These are phyloP conservation scores for Serendipita sp. DNA, from an alignment of 768 basidiomycete species.

Conservation along the genomic window DNA sequence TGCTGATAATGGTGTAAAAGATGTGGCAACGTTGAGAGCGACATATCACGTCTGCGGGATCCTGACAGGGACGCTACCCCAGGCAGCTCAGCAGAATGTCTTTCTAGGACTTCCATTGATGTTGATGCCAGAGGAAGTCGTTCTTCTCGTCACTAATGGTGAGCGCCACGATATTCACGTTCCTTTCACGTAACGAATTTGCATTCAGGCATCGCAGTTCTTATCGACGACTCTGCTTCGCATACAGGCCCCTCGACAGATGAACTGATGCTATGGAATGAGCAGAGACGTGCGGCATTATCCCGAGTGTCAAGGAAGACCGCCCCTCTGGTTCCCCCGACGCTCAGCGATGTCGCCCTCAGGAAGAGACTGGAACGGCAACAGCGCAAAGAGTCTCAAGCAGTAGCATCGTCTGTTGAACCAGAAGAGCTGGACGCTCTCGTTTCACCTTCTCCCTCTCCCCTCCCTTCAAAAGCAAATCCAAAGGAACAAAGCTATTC, in stretches of 20 bases:
- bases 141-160: conserved; percentile 75
- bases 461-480: background rate
- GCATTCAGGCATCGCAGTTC: conserved; percentile 52
- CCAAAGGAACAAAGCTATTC: conserved; percentile 7
- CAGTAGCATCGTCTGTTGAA: background rate
- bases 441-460: background rate
- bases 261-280: conserved; percentile 40
- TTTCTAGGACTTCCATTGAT: conserved; percentile 88
- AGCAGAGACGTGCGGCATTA: conserved; percentile 20
- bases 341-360: conserved; percentile 15
- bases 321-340: background rate
- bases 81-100: conserved; percentile 88
- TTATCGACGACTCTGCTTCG: conserved; percentile 56
- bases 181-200: background rate
- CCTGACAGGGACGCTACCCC: conserved; percentile 80
- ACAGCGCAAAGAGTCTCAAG: conserved; percentile 18
- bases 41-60: conserved; percentile 73
- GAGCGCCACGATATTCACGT: conserved; percentile 11
- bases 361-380: conserved; percentile 61
- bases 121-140: conserved; percentile 83
- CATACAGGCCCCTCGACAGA: conserved; percentile 32
- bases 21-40: conserved; percentile 64
- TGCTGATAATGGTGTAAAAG: conserved; percentile 25
- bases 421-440: background rate
- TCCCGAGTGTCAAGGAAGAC: background rate